Base-by-base conservation (phyloP, 2,329 filamentous ascomycete species). In the Sclerotinia trifoliorum region DNA sequence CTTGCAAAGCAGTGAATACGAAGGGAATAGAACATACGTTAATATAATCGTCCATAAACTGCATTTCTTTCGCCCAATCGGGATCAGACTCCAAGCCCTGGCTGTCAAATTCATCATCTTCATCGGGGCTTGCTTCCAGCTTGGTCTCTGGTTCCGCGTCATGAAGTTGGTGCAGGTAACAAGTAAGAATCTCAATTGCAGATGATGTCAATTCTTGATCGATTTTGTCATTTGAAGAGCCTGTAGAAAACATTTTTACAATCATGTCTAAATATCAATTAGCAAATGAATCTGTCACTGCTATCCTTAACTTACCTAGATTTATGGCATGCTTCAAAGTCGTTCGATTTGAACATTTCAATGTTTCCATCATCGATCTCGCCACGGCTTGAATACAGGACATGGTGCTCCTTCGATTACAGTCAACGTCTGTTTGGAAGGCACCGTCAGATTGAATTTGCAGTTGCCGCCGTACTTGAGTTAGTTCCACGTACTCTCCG, bases 401-500 rank as follows among this genome's bases (percentile, higher is more conserved):
- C 65, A 72, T 70, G 7, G 72, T 72, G 29, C 71, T 74, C 66
- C 21, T 69, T 66, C 68, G 70, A 44, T 73, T 74, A 15, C 51
- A 51, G 32, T 64, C 51, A 55, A 73, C 70, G 1, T 69, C 71
- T 15, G 66, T 51, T 35, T 71, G 70, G 11, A 56, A 56, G 21
- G 54, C 11, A 57, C 51, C 26, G 63, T 56, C 62, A 17, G 57
- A 54, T n/a, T 65, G 44, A 49, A 64, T 66, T 8, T 74, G 70
- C 42, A 72, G 15, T 60, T 55, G 75, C 71, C 35, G 65, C 24
- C 39, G 32, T 39, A 39, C 61, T 55, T 57, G 76, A 24, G 46
- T 75, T 39, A 70, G 67, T 7, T 69, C 64, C 10, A 83, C 79
- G 73, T 86, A 88, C 70, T 90, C 86, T 10, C 84, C 80, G 52